phyloP scores from a whole-genome alignment of 192 early-diverging fungal species.

The Cetraspora pellucida region DNA sequence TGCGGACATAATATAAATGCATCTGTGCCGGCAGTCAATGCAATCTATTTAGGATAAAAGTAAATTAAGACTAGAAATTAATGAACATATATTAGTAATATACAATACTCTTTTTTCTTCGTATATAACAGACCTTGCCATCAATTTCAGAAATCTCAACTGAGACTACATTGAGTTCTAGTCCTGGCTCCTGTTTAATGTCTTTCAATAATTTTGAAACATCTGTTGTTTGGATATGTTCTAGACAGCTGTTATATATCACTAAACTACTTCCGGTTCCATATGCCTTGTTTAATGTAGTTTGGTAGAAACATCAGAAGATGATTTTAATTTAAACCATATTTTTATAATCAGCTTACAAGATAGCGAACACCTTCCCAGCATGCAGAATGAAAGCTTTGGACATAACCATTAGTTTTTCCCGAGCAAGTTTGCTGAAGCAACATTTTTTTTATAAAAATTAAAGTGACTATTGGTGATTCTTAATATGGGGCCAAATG shows the following conservation, averaged over 20 bases:
- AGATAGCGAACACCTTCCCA: constrained; percentile 51
- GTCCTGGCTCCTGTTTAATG: constrained; percentile 18
- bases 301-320: background rate
- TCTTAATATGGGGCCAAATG: too few relatives aligned
- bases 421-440: constrained; percentile 60
- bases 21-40: constrained; percentile 19
- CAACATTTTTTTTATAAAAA: constrained; percentile 50
- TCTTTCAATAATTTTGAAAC: constrained; percentile 38
- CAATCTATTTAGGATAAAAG: constrained; percentile 26
- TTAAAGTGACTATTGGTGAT: too few relatives aligned
- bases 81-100: background rate
- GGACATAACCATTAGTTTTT: constrained; percentile 50
- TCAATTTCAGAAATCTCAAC: constrained; percentile 44
- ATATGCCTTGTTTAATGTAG: constrained; percentile 48
- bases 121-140: constrained; percentile 47
- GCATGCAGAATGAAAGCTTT: constrained; percentile 47
- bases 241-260: constrained; percentile 50
- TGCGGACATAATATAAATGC: constrained; percentile 30
- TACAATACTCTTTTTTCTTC: constrained; percentile 35
- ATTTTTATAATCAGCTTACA: constrained; percentile 39
- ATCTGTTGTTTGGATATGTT: constrained; percentile 46
- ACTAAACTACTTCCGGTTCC: constrained; percentile 53
- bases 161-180: constrained; percentile 42
- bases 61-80: background rate
- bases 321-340: background rate